Evolutionary conservation across 2,329 filamentous ascomycete genomes (phyloP).

Genomic region (Fusarium goolgardi): DNA sequence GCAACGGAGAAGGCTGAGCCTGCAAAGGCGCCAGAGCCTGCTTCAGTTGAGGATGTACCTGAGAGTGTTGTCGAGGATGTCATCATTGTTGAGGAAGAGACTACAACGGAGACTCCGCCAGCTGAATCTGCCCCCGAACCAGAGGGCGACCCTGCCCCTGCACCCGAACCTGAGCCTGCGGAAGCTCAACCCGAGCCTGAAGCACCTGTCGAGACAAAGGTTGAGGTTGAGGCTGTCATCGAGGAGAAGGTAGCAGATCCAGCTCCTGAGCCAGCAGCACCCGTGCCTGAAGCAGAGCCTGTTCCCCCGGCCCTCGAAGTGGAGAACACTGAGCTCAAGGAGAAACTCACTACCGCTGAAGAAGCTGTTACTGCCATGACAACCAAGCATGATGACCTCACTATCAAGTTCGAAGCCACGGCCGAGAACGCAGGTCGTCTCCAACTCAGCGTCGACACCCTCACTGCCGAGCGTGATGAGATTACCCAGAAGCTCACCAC

Average conservation of each 20-base stretch:
- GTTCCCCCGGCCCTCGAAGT: conserved; percentile 21
- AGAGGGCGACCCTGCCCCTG: background rate
- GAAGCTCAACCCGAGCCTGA: background rate
- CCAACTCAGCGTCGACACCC: conserved; percentile 10
- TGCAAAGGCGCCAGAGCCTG: conserved; percentile 24
- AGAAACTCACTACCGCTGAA: conserved; percentile 32
- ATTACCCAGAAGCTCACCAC: conserved; percentile 41
- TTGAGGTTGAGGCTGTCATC: conserved; percentile 4
- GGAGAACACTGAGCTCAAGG: conserved; percentile 38
- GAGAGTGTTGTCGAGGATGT: conserved; percentile 2
- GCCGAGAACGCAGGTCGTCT: conserved; percentile 28
- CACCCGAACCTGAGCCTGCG: too few relatives aligned
- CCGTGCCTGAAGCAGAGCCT: conserved; percentile 17
- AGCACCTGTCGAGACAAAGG: background rate
- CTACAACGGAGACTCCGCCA: background rate
- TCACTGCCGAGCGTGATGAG: conserved; percentile 42
- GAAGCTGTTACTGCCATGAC: background rate
- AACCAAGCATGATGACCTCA: conserved; percentile 14
- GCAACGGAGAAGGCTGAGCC: conserved; percentile 43
- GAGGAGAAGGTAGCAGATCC: conserved; percentile 20
- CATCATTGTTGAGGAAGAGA: conserved; percentile 13
- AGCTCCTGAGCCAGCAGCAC: conserved; percentile 10
- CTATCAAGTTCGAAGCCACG: conserved; percentile 18
- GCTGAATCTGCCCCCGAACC: conserved; percentile 10
- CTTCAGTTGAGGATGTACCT: conserved; percentile 30